Conservation (phyloP, 2,329 filamentous ascomycete species). For the Hypomyces rosellus region DNA sequence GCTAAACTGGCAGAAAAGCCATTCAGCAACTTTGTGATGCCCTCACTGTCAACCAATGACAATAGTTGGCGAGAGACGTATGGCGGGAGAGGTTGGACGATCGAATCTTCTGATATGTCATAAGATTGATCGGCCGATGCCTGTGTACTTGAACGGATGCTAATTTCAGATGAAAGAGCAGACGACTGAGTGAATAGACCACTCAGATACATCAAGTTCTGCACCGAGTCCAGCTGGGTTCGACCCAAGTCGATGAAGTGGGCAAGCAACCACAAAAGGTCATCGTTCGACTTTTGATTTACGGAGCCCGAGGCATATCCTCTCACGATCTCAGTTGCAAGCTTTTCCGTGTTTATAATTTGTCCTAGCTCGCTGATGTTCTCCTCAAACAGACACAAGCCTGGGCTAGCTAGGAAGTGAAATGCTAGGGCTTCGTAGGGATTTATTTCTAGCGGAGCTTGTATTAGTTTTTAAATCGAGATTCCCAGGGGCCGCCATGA, state of each 20-base stretch:
- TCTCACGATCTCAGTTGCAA: slow-evolving; percentile 38
- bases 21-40: slow-evolving; percentile 50
- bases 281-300: slow-evolving; percentile 27
- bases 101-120: slow-evolving; percentile 15
- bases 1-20: slow-evolving; percentile 28
- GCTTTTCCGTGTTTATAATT: slow-evolving; percentile 30
- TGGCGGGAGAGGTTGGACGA: slow-evolving; percentile 31
- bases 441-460: not conserved
- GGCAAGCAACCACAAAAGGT: slow-evolving; percentile 58
- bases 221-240: slow-evolving; percentile 26
- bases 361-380: slow-evolving; percentile 31
- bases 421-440: slow-evolving; percentile 32
- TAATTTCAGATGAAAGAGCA: slow-evolving; percentile 44
- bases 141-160: slow-evolving; percentile 33
- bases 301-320: slow-evolving; percentile 24
- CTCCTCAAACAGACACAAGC: slow-evolving; percentile 36
- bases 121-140: slow-evolving; percentile 6
- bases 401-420: slow-evolving; percentile 31
- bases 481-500: slow-evolving; percentile 12
- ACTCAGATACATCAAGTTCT: slow-evolving; percentile 39
- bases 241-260: slow-evolving; percentile 57
- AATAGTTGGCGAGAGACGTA: slow-evolving; percentile 62
- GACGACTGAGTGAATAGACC: slow-evolving; percentile 51
- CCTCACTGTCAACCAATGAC: slow-evolving; percentile 68
- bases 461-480: not conserved